A percentile compares a stretch with the other conserved stretches of the same genome.
Evolutionary conservation across 257 asterid species (phyloP).

Genomic region (Marsdenia floribunda): DNA sequence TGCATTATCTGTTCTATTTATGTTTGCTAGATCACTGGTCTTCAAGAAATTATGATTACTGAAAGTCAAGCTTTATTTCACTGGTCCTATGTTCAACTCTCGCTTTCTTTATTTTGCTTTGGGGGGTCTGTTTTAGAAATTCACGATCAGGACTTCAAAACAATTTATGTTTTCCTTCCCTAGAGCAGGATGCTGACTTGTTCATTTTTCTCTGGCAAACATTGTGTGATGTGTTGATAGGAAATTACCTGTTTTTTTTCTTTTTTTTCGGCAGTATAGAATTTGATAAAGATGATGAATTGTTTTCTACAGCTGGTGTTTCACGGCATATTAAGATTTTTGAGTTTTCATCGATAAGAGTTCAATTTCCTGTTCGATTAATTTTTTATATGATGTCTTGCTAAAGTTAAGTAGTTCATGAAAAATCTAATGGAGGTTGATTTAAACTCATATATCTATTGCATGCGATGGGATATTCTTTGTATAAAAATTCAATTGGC

Average conservation of each 20-base stretch:
- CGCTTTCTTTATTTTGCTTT: neutral
- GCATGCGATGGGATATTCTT: neutral
- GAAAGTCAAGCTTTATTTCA: neutral
- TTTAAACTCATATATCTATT: neutral
- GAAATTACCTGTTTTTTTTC: neutral
- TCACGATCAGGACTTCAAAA: neutral
- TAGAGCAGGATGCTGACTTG: neutral
- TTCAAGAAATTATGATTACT: neutral
- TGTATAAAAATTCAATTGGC: neutral
- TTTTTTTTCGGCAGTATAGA: constrained; percentile 53
- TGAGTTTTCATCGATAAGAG: constrained; percentile 59
- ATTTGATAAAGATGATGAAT: constrained; percentile 74
- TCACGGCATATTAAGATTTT: constrained; percentile 68
- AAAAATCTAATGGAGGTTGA: neutral
- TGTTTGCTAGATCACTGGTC: neutral
- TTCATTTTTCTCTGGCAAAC: neutral
- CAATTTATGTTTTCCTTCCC: neutral
- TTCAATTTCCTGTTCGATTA: constrained; percentile 4
- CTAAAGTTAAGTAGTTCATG: neutral
- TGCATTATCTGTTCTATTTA: neutral
- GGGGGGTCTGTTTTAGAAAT: neutral
- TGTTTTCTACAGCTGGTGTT: constrained; percentile 84
- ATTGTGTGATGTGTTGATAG: neutral
- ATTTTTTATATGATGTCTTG: neutral
- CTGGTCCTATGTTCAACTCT: neutral